These are phyloP conservation scores for Canavalia gladiata DNA, from an alignment of 306 rosid genomes.

Conservation along the genomic window DNA sequence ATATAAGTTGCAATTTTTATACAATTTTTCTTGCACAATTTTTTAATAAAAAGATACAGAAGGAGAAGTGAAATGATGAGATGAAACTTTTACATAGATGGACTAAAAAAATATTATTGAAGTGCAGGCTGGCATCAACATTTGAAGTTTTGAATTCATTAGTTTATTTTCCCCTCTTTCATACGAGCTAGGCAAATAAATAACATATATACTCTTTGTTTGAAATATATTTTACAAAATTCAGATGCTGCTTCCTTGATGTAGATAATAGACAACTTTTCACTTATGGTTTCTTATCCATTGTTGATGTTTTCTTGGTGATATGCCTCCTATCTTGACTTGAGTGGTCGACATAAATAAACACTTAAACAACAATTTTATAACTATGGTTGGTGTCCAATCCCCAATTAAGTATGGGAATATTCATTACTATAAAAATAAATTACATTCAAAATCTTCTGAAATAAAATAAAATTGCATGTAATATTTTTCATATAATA, in stretches of 20 bases:
- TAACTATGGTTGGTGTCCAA: not conserved
- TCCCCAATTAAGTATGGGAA: not conserved
- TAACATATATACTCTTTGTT: not conserved
- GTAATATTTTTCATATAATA: too few species aligned
- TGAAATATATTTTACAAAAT: not conserved
- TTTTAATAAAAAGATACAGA: too few species aligned
- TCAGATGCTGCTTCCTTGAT: not conserved
- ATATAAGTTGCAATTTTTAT: too few species aligned
- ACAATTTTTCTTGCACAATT: too few species aligned
- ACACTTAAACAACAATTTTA: not conserved
- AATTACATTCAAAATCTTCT: too few species aligned
- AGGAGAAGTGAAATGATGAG: not conserved
- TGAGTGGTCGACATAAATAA: not conserved
- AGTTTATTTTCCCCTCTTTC: not conserved
- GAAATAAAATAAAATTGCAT: too few species aligned
- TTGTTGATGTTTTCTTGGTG: not conserved
- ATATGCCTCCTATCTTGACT: not conserved
- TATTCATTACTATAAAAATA: not conserved
- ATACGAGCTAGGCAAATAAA: not conserved
- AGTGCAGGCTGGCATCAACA: not conserved
- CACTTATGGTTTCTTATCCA: conserved; percentile 10
- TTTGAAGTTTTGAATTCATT: not conserved
- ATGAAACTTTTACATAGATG: not conserved
- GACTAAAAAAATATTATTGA: not conserved
- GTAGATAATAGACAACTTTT: not conserved